Conservation (phyloP, 352 stramenopile genomes). For the Phytophthora pistaciae region DNA sequence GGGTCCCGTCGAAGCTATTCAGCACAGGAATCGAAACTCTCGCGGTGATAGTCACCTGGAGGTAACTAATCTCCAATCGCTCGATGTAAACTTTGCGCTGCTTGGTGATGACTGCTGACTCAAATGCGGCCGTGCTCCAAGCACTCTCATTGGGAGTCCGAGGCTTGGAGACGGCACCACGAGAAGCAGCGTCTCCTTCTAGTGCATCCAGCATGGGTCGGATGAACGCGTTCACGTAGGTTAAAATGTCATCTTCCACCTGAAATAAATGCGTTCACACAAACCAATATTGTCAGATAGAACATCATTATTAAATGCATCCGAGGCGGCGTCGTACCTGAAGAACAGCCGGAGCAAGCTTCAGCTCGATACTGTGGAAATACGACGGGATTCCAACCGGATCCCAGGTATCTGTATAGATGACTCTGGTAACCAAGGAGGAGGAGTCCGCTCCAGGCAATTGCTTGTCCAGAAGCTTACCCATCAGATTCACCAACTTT, state of each 20-base stretch:
- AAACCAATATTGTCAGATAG: conserved; percentile 4
- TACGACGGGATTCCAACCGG: conserved; percentile 58
- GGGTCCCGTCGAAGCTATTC: conserved; percentile 85
- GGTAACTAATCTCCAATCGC: conserved; percentile 56
- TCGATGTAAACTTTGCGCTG: conserved; percentile 77
- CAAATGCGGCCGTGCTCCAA: conserved; percentile 32
- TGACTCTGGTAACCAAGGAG: conserved; percentile 57
- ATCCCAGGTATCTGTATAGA: conserved; percentile 67
- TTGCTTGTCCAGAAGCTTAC: conserved; percentile 47
- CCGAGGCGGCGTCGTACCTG: conserved; percentile 52
- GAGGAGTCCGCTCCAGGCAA: conserved; percentile 38
- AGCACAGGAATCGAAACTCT: conserved; percentile 81
- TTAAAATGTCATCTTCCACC: conserved; percentile 70
- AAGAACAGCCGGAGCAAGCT: conserved; percentile 60
- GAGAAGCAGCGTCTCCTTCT: conserved; percentile 28
- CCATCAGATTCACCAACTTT: conserved; percentile 37
- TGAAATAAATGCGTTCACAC: conserved; percentile 16
- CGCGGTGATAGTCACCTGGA: conserved; percentile 79
- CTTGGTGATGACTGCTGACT: conserved; percentile 39
- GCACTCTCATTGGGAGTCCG: background rate
- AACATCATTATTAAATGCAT: background rate
- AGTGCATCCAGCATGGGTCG: conserved; percentile 51
- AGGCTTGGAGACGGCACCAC: background rate
- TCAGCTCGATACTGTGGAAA: conserved; percentile 75
- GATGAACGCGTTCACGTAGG: conserved; percentile 54